Conservation (phyloP, 1,139 yeast genomes). For the Meyerozyma smithsonii region DNA sequence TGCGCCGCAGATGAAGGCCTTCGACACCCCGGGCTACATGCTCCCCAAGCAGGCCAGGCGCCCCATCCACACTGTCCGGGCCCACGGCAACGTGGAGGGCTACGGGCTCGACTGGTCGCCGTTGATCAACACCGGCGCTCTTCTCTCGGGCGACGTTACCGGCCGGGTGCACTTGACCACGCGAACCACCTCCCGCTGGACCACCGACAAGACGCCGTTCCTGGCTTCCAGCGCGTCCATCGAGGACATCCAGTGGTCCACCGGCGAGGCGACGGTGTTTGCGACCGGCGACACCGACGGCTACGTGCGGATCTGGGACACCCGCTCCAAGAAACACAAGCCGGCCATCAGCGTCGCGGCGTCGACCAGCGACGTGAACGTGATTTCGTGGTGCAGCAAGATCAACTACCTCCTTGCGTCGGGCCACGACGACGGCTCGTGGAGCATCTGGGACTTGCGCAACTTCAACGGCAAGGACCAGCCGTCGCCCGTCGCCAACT, state of each 20-base stretch:
- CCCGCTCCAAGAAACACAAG: conserved; percentile 84
- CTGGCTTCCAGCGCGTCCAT: conserved; percentile 68
- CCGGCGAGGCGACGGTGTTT: conserved; percentile 85
- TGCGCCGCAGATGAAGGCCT: conserved; percentile 72
- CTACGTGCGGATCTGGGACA: conserved; percentile 91
- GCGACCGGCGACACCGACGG: conserved; percentile 95
- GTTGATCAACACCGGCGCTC: conserved; percentile 68
- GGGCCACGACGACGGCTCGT: conserved; percentile 95
- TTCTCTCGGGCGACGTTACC: conserved; percentile 83
- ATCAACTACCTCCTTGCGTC: conserved; percentile 84
- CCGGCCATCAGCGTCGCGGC: conserved; percentile 88
- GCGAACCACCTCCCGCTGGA: conserved; percentile 74
- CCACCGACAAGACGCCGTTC: conserved; percentile 81
- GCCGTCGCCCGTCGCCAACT: conserved; percentile 83
- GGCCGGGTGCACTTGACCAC: conserved; percentile 79
- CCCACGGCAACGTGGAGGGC: conserved; percentile 95
- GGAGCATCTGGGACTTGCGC: conserved; percentile 98
- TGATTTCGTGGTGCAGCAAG: conserved; percentile 91
- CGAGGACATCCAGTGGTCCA: conserved; percentile 97
- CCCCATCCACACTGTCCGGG: conserved; percentile 79
- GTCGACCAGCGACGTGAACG: conserved; percentile 84
- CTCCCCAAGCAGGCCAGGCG: conserved; percentile 74
- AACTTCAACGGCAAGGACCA: conserved; percentile 59
- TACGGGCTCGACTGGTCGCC: conserved; percentile 98
- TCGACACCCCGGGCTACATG: conserved; percentile 81